Evolutionary conservation across 1,139 yeast species (phyloP).

Genomic region (Pichia sp.): DNA sequence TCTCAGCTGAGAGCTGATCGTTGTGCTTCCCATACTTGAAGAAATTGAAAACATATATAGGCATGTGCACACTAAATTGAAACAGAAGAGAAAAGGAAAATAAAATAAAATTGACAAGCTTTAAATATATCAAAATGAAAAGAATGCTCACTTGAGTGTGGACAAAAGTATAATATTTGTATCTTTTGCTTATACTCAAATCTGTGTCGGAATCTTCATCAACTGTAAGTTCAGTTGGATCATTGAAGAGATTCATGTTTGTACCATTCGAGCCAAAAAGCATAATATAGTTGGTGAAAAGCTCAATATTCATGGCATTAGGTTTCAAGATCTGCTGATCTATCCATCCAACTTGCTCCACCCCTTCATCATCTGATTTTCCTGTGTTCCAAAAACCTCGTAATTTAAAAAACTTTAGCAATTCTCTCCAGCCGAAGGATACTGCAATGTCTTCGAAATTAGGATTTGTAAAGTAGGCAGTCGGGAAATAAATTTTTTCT

Average conservation of each 20-base stretch:
- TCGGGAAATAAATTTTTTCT: conserved; percentile 24
- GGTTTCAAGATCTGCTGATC: conserved; percentile 4
- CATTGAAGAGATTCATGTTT: conserved; percentile 19
- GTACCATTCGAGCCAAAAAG: conserved; percentile 28
- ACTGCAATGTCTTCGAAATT: conserved; percentile 22
- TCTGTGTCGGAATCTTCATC: not conserved
- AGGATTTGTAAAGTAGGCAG: conserved; percentile 25
- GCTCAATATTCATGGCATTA: conserved; percentile 19
- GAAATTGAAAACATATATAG: conserved; percentile 4
- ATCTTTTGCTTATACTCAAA: conserved; percentile 6
- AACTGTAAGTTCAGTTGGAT: not conserved
- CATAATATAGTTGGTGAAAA: conserved; percentile 27
- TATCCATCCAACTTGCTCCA: not conserved
- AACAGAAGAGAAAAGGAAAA: conserved; percentile 1
- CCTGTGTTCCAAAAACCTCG: not conserved
- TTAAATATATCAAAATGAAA: conserved; percentile 19
- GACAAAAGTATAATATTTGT: conserved; percentile 15
- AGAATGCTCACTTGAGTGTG: conserved; percentile 19
- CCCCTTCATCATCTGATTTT: not conserved
- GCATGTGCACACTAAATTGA: conserved; percentile 14
- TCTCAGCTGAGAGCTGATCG: not conserved
- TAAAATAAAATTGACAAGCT: conserved; percentile 22
- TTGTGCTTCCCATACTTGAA: conserved; percentile 3
- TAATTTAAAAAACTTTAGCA: not conserved
- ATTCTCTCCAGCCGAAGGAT: conserved; percentile 7